Evolutionary conservation across 1,284 basidiomycete genomes (phyloP), one percentile per base, ranked within the genome.

Genomic region (Ustilago lituana): DNA sequence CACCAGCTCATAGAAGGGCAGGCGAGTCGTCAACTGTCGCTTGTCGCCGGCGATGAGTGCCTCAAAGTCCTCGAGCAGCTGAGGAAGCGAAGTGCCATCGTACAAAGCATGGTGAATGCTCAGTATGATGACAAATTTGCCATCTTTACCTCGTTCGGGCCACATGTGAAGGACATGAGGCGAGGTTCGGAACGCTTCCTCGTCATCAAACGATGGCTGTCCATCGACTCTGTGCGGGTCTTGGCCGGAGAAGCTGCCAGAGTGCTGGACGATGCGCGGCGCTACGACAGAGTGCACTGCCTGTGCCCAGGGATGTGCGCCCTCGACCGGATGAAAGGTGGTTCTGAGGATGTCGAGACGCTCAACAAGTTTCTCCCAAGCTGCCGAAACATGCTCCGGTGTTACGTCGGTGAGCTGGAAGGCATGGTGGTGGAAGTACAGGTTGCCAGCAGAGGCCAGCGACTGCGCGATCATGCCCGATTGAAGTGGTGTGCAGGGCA

Each of bases 401-500:
- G 40, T n/a, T 0, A 12, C 35, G 8, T 43, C 39, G 2, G 6
- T 6, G 8, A 74, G 38, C 41, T 43, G 23, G 50, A 73, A 73
- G 2, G 55, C 57, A 23, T 77, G 74, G 33, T 64, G 65, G 39
- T 78, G 76, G 53, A 76, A 59, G 59, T 81, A 79, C 5, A 75
- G 52, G 9, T 38, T 47, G 20, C 76, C 76, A 1, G 46, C 40
- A 6, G 62, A 68, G 4, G 67, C 64, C 20, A 78, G 58, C 14
- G 72, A 70, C 37, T 80, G 74, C 0, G 75, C 61, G 36, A 82
- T 71, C 75, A 81, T 79, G 7, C 78, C 77, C 1, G 70, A 52
- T 47, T 82, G 80, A 40, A 81, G 58, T 6, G 80, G 80, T 17
- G 79, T 80, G 55, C 77, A 79, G 0, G 80, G 80, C 37, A 75